Conservation (phyloP, 2,329 filamentous ascomycete genomes). For the Pseudogymnoascus sp. region DNA sequence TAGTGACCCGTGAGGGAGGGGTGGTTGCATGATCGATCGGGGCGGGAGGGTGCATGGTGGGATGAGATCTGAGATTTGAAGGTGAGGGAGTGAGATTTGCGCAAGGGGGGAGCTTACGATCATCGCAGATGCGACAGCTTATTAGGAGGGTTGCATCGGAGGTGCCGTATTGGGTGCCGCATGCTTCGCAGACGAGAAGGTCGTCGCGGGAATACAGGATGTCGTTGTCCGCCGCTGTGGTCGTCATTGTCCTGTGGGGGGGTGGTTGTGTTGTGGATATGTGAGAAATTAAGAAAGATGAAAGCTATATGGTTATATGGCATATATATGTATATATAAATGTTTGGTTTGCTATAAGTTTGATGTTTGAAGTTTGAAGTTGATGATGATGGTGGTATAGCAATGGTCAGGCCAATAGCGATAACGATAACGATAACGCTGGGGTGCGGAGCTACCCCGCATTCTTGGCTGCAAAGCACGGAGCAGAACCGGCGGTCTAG, state of each 20-base stretch:
- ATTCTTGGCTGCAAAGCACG: neutral
- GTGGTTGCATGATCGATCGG: neutral
- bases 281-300: neutral
- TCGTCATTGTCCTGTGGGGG: neutral
- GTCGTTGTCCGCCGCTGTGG: neutral
- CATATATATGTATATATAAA: neutral
- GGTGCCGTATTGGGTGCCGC: constrained; percentile 60
- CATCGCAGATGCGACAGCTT: constrained; percentile 64
- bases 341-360: neutral
- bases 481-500: neutral
- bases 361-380: neutral
- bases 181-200: constrained; percentile 55
- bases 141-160: constrained; percentile 39
- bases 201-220: constrained; percentile 12
- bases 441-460: neutral
- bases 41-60: neutral
- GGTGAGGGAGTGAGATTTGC: neutral
- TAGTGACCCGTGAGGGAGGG: neutral
- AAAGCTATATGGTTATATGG: neutral
- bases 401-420: neutral
- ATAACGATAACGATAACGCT: neutral
- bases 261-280: neutral
- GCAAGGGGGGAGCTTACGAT: constrained; percentile 30
- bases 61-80: neutral
- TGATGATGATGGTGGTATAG: neutral